These are phyloP conservation scores for Xylaria sp. DNA, from an alignment of 495 filamentous ascomycete genomes.

Conservation along the genomic window DNA sequence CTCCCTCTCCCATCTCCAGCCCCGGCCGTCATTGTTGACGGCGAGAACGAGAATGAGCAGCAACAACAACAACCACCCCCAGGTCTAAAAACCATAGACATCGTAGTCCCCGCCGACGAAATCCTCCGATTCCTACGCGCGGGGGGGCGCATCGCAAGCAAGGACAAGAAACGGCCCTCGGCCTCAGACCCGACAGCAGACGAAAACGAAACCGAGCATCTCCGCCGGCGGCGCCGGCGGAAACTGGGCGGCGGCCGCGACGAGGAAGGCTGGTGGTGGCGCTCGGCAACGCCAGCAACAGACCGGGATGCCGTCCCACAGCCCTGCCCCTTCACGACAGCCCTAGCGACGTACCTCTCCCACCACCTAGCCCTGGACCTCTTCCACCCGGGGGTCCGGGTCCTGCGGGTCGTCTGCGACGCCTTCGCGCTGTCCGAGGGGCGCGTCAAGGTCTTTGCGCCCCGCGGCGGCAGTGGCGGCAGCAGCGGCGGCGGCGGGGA, in stretches of 20 bases:
- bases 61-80: background rate
- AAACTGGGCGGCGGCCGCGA: constrained; percentile 46
- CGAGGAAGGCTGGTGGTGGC: constrained; percentile 58
- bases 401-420: constrained; percentile 52
- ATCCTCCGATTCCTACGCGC: constrained; percentile 40
- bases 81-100: constrained; percentile 51
- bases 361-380: constrained; percentile 51
- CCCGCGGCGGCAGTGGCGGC: background rate
- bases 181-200: background rate
- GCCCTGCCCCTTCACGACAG: constrained; percentile 51
- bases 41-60: constrained; percentile 2
- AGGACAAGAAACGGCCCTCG: constrained; percentile 28
- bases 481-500: constrained; percentile 3
- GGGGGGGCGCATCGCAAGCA: constrained; percentile 19
- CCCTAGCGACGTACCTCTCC: constrained; percentile 48
- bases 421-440: constrained; percentile 54
- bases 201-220: constrained; percentile 38
- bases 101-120: constrained; percentile 49
- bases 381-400: constrained; percentile 53
- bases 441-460: constrained; percentile 51
- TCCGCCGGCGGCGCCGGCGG: constrained; percentile 44
- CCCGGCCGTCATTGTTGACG: too few relatives aligned
- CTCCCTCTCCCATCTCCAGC: constrained; percentile 30
- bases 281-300: background rate
- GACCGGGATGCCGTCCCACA: background rate